Base-by-base conservation (phyloP, 2,329 filamentous ascomycete genomes). In the Exserohilum turcica region DNA sequence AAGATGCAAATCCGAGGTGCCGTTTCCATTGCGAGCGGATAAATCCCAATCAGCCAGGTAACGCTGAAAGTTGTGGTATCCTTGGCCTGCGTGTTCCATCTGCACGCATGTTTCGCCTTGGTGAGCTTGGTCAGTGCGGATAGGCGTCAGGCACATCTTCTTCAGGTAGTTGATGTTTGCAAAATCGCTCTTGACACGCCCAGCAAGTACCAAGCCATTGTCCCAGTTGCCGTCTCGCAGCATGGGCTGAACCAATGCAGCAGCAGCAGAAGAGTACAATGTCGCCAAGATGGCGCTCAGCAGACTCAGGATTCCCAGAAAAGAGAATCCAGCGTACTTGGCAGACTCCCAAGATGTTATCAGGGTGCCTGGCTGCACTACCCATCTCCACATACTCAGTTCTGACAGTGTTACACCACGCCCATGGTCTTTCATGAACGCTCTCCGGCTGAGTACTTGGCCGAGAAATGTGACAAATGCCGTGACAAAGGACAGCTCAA, bases 401-500 rank as follows among this genome's bases (percentile, higher is more conserved):
- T 93, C 89, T 0, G 90, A 86, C 13, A 93, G 80, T 0, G 85
- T 90, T 52, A 92, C 82, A 2, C 90, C 90, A 2, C 78, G 76
- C 0, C 84, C 82, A 7, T 70, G 60, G 7, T 80, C 77, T 48
- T 80, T 82, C 19, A 81, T 80, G 49, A 90, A 82, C 0, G 89
- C 87, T 48, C 87, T 78, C 16, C 88, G 80, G n/a, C 84, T 91
- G 13, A 93, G 74, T 0, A 89, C 82, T 68, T 94, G 90, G 0
- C 90, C 90, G 0, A 92, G 70, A 48, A 89, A 89, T 0, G 87
- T 83, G 1, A 92, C 87, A 55, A 91, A 89, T 0, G 90, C 86
- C 0, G 89, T 91, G 3, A 91, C 88, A 65, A 92, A 93, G 0
- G 87, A 86, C 59, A 92, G 68, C 73, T 93, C 90, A 42, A 92